Conservation (phyloP, 805 yeast genomes). For the Priceomyces fermenticarens region DNA sequence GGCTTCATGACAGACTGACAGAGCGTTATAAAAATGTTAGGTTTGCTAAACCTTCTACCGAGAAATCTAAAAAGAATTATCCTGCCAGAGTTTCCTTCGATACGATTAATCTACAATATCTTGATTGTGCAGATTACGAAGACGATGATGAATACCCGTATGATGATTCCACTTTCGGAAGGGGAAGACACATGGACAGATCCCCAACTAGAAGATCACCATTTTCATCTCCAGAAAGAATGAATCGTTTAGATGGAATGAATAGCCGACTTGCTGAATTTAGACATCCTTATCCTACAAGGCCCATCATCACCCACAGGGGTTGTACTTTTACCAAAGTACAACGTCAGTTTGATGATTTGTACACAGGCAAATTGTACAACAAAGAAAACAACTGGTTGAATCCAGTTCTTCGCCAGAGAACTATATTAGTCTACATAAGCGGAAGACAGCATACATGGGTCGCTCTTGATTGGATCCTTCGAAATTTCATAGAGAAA, state of each 20-base stretch:
- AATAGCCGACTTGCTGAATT: not conserved
- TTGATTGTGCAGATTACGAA: slow-evolving; percentile 19
- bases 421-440: slow-evolving; percentile 61
- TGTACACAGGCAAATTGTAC: slow-evolving; percentile 38
- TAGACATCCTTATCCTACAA: slow-evolving; percentile 32
- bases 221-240: not conserved
- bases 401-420: slow-evolving; percentile 44
- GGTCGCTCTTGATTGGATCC: slow-evolving; percentile 75
- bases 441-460: slow-evolving; percentile 76
- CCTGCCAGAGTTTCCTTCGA: slow-evolving; percentile 50
- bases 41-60: slow-evolving; percentile 13
- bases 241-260: slow-evolving; percentile 1
- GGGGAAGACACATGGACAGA: slow-evolving; percentile 13
- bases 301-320: slow-evolving; percentile 38
- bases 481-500: slow-evolving; percentile 51
- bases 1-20: slow-evolving; percentile 13
- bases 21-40: slow-evolving; percentile 21
- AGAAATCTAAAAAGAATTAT: slow-evolving; percentile 12
- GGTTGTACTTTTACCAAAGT: slow-evolving; percentile 45
- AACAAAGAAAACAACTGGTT: slow-evolving; percentile 14
- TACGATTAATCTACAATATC: slow-evolving; percentile 43
- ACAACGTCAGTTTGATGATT: slow-evolving; percentile 46
- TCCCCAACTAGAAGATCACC: slow-evolving; percentile 7
- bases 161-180: slow-evolving; percentile 11
- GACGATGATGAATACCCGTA: slow-evolving; percentile 9